Percentiles rank a stretch among this genome's conserved stretches.
These are phyloP conservation scores for Syzygium syzygioides DNA, from an alignment of 441 rosid species.

Conservation along the genomic window DNA sequence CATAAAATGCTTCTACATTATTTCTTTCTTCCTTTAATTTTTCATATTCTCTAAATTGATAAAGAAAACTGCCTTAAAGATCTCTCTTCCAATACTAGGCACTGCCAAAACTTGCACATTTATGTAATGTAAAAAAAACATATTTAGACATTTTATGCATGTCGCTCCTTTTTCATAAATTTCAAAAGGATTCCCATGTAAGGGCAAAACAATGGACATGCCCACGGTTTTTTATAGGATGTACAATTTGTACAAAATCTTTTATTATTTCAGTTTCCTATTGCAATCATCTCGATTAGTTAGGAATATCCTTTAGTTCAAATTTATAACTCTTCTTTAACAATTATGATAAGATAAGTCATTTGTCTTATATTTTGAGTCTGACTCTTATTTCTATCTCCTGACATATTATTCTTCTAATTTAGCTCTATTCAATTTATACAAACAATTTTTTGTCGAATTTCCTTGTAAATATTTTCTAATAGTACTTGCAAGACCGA, in stretches of 20 bases:
- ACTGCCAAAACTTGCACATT: background rate
- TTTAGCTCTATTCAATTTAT: background rate
- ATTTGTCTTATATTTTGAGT: background rate
- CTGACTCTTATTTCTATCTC: background rate
- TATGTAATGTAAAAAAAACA: background rate
- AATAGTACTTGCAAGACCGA: background rate
- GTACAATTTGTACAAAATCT: background rate
- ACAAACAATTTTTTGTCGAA: background rate
- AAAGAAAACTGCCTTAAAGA: background rate
- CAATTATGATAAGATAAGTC: background rate
- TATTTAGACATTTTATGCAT: background rate
- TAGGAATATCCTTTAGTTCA: background rate
- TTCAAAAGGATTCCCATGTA: background rate
- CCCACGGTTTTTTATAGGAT: background rate
- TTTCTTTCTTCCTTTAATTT: too few species aligned
- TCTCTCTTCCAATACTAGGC: background rate
- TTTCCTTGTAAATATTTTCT: too few species aligned
- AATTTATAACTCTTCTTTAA: too few species aligned
- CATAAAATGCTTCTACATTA: background rate
- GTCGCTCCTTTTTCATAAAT: background rate
- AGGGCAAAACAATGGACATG: background rate
- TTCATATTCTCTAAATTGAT: background rate
- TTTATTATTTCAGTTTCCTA: background rate
- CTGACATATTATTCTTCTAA: background rate
- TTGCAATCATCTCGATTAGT: too few species aligned